These are phyloP conservation scores for Ambrosiella beaveri DNA, from an alignment of 2,329 filamentous ascomycete species.

Conservation along the genomic window DNA sequence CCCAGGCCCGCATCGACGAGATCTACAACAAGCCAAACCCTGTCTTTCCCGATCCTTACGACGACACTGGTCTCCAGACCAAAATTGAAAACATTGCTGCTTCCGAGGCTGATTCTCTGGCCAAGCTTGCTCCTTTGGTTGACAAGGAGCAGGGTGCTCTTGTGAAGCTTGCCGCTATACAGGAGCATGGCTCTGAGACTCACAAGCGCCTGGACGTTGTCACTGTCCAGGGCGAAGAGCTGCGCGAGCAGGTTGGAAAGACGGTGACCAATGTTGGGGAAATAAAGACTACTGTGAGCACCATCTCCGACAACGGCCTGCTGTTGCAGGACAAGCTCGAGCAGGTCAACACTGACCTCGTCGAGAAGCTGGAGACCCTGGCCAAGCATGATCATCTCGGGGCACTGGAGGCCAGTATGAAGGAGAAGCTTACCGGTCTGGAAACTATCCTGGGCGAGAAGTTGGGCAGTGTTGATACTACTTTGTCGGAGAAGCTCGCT, in stretches of 20 bases:
- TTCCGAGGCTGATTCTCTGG: constrained; percentile 9
- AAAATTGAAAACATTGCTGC: constrained; percentile 12
- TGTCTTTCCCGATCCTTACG: constrained; percentile 43
- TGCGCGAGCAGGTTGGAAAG: constrained; percentile 10
- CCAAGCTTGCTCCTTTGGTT: constrained; percentile 8
- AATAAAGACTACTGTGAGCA: constrained; percentile 7
- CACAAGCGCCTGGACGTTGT: constrained; percentile 11
- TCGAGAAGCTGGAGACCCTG: constrained; percentile 10
- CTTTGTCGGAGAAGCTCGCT: constrained; percentile 3
- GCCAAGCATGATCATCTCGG: constrained; percentile 7
- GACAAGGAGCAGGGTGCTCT: constrained; percentile 8
- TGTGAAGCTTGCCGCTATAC: constrained; percentile 5
- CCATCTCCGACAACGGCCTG: constrained; percentile 10
- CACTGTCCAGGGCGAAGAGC: constrained; percentile 9
- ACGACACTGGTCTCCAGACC: constrained; percentile 23
- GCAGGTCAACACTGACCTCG: constrained; percentile 5
- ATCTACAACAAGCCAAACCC: constrained; percentile 38
- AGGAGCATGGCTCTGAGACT: constrained; percentile 7
- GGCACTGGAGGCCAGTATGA: constrained; percentile 6
- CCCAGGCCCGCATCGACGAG: constrained; percentile 44
- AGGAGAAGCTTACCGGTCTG: constrained; percentile 9
- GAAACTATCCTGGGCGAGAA: constrained; percentile 8
- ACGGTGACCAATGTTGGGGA: constrained; percentile 6
- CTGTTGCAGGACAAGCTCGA: constrained; percentile 11
- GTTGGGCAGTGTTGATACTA: constrained; percentile 7